Base-by-base conservation (phyloP, 805 yeast species). In the Zygotorulaspora florentina region DNA sequence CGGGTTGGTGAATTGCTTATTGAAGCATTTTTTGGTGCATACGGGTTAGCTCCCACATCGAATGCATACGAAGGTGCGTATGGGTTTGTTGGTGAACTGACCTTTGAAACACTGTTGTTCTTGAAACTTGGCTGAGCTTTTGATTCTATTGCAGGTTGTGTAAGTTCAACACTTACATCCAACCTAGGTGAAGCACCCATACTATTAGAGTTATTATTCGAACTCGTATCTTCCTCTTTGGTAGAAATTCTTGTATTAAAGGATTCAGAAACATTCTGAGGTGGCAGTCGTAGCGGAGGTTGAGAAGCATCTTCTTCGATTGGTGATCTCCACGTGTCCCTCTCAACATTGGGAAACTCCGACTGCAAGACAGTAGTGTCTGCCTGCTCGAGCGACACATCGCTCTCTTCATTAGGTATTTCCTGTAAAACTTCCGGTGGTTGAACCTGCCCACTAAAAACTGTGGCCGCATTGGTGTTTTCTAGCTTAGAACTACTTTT, bases 1-100 rank as follows among this genome's bases (percentile, higher is more conserved):
- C 26, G 46, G 29, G 45, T 53, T 7, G 46, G 26, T 8, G 43
- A 25, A 20, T 29, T 43, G 17, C 45, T 29, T 33, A 37, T 18
- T 36, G 9, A 16, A 3, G 40, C 11, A 16, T 13, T 28, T 3
- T 11, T 17, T 6, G 46, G 41, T 3, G 53, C 48, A 40, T 48
- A 48, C 2, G 50, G 51, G 26, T 38, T 31, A 20, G 25, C 4
- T 20, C 25, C 25, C 25, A 20, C 33, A 5, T 29, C 15, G 9
- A 29, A 29, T 5, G 33, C 33, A 29, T 29, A 5, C 20, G 36
- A 6, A 4, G 36, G 36, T 9, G 36, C 36, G 13, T 33, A 33
- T 13, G 36, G 36, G 20, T 33, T 33, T 33, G 4, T 33, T 16
- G 20, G 36, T 33, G n/a, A 10, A 9, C 16, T 33, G 7, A n/a